Evolutionary conservation across 768 basidiomycete genomes (phyloP).

Genomic region (Lanmaoa rubissima): DNA sequence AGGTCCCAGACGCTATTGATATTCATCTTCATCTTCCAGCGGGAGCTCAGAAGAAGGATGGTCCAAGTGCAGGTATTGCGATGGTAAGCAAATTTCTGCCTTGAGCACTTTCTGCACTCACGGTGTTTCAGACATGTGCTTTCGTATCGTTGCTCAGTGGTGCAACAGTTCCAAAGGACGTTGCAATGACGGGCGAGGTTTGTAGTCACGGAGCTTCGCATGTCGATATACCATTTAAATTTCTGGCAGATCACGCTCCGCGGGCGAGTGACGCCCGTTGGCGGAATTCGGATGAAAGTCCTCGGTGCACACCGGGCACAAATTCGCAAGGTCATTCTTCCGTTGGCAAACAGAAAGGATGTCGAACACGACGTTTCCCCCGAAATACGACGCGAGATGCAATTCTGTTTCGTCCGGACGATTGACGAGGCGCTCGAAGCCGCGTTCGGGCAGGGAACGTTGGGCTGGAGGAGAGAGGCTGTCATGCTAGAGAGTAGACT

Average conservation of each 20-base stretch:
- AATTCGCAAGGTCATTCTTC: conserved; percentile 80
- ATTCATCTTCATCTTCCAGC: conserved; percentile 87
- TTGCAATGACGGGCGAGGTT: conserved; percentile 92
- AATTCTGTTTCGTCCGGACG: conserved; percentile 78
- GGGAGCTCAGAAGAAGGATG: conserved; percentile 92
- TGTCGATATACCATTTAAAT: background rate
- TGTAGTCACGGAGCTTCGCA: conserved; percentile 6
- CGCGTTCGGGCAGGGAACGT: conserved; percentile 70
- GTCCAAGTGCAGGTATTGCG: conserved; percentile 86
- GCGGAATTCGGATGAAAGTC: conserved; percentile 90
- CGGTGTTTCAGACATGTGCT: conserved; percentile 60
- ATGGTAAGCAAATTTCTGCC: conserved; percentile 51
- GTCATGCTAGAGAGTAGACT: conserved; percentile 54
- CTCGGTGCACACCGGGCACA: conserved; percentile 88
- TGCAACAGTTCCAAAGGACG: conserved; percentile 63
- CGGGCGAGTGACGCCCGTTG: conserved; percentile 79
- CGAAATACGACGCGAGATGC: conserved; percentile 70
- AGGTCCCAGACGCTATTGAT: conserved; percentile 70
- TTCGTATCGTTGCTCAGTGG: conserved; percentile 84
- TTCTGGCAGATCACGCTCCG: conserved; percentile 68
- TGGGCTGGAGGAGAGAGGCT: conserved; percentile 60
- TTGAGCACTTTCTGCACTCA: background rate
- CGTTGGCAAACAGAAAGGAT: conserved; percentile 82
- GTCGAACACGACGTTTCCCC: conserved; percentile 81
- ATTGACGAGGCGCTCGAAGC: conserved; percentile 80